Conservation (phyloP, 75 land plant genomes). For the Cryptomeria japonica region DNA sequence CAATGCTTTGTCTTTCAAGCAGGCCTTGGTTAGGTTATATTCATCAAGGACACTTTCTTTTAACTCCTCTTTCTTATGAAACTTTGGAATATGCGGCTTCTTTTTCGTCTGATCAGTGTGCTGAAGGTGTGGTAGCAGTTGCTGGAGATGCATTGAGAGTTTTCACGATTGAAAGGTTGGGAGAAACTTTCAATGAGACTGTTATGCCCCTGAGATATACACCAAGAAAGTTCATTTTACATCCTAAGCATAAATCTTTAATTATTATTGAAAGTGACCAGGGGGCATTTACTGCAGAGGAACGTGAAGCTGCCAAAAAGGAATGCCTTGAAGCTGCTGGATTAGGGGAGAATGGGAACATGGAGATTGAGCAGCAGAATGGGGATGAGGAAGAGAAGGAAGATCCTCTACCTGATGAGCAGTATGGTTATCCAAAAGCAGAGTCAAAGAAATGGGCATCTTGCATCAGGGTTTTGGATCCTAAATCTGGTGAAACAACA, state of each 20-base stretch:
- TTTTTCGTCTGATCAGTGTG: constrained; percentile 96
- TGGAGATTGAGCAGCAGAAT: constrained; percentile 70
- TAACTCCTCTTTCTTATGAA: constrained; percentile 95
- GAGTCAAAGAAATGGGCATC: constrained; percentile 94
- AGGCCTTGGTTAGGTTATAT: constrained; percentile 98
- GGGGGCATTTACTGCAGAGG: constrained; percentile 94
- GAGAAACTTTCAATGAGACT: constrained; percentile 98
- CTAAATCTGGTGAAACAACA: constrained; percentile 74
- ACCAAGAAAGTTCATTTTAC: constrained; percentile 93
- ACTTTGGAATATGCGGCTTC: constrained; percentile 97
- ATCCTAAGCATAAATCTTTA: constrained; percentile 79
- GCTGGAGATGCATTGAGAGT: constrained; percentile 90
- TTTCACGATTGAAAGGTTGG: constrained; percentile 95
- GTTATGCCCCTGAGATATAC: constrained; percentile 89
- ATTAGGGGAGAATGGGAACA: constrained; percentile 73
- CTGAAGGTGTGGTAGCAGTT: constrained; percentile 98
- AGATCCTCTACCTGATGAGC: constrained; percentile 94
- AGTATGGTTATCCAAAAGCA: constrained; percentile 97
- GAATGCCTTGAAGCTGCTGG: constrained; percentile 82
- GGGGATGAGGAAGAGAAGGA: constrained; percentile 71
- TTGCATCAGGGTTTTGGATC: constrained; percentile 93
- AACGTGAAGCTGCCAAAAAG: constrained; percentile 83
- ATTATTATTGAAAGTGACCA: constrained; percentile 94
- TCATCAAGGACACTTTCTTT: constrained; percentile 92
- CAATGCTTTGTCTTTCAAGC: constrained; percentile 97